Percentiles rank a stretch among this genome's conserved stretches.
These are phyloP conservation scores for Eucalyptus shirleyi DNA, from an alignment of 345 rosid genomes.

Conservation along the genomic window DNA sequence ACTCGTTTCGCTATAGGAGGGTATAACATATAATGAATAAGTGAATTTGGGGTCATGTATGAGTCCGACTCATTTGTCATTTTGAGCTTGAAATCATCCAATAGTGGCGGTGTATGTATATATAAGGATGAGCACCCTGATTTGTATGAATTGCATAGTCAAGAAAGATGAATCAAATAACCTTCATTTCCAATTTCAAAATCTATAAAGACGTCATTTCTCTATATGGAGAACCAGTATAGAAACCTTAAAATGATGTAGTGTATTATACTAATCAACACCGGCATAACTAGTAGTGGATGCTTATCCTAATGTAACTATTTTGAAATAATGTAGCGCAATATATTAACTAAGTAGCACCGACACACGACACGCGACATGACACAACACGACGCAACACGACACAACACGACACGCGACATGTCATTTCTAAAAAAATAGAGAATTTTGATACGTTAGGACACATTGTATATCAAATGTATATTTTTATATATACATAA, in stretches of 20 bases:
- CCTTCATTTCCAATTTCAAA: neutral
- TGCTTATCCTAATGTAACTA: too few species aligned
- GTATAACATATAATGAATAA: neutral
- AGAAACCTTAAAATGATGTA: neutral
- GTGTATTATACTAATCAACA: neutral
- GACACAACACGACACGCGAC: too few species aligned
- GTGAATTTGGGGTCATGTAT: neutral
- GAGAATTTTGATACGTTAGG: too few species aligned
- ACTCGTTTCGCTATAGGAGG: neutral
- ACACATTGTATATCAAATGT: too few species aligned
- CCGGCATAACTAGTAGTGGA: too few species aligned
- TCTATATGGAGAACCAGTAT: neutral
- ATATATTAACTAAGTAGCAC: too few species aligned
- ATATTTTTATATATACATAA: too few species aligned
- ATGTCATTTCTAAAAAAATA: too few species aligned
- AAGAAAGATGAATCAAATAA: neutral
- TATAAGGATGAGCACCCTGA: neutral
- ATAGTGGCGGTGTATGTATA: neutral
- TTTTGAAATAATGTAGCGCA: too few species aligned
- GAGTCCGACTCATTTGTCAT: neutral
- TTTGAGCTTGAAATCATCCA: neutral
- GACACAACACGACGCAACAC: too few species aligned
- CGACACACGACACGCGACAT: too few species aligned
- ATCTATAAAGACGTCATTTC: neutral
- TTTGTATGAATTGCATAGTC: neutral